Base-by-base conservation (phyloP, 345 rosid species). In the Moringa oleifera region DNA sequence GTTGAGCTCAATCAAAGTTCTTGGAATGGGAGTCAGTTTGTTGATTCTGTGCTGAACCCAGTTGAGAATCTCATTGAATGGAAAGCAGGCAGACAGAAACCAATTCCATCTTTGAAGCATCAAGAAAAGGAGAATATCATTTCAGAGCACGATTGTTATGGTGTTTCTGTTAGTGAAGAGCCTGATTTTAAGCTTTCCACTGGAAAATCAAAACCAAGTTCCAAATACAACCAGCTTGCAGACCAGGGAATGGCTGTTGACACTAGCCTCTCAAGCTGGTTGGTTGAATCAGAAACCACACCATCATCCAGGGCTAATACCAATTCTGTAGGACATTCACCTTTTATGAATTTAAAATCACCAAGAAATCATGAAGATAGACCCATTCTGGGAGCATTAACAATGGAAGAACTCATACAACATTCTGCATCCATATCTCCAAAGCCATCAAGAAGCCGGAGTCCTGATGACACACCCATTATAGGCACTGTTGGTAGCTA, bases 201-300 rank as follows among this genome's bases (percentile, higher is more conserved):
- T 7, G 51, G 20, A 11, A 53, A 21, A 53, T 15, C 72, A 20
- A 55, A 61, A 51, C 8, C 45, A 45, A 8, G 62, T 57, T 51
- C 51, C n/a, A 53, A 63, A 1, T 41, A 20, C 25, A 74, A 64
- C 59, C 72, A 61, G 68, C 28, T 20, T 51, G 51, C 52, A 22
- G 53, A 61, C 57, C 75, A 69, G 41, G 85, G 73, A 61, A 51
- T 68, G n/a, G 75, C 81, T 23, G 87, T 81, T 63, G 87, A 86
- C 55, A 76, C 84, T 20, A 83, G 89, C 68, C 83, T 86, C 41
- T 86, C 89, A 7, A 81, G 76, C 70, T 86, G 92, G 92, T 69
- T 86, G 70, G 78, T 79, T 59, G 73, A 68, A 22, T 66, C 83
- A 0, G 79, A 81, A 52, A 66, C 66, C 36, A 75, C 81, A 12